Conservation (phyloP, 2,329 filamentous ascomycete species). For the Ophiostoma novo-ulmi region DNA sequence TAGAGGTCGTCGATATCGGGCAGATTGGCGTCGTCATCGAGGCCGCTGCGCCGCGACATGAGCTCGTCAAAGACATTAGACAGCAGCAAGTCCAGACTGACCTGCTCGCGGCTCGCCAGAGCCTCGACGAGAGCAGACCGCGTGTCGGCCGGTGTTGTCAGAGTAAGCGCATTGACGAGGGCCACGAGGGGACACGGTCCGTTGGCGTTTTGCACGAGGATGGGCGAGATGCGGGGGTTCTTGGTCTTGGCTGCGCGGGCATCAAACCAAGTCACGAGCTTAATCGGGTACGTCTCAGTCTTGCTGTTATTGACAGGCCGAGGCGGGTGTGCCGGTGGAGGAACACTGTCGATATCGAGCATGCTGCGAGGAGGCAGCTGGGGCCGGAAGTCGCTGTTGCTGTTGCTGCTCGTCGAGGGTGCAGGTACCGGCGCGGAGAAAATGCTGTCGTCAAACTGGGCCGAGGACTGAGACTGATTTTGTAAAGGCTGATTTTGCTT, state of each 20-base stretch:
- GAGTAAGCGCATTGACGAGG: conserved; percentile 82
- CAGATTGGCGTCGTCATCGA: conserved; percentile 50
- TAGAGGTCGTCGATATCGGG: conserved; percentile 88
- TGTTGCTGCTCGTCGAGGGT: background rate
- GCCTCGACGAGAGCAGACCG: conserved; percentile 72
- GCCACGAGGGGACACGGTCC: conserved; percentile 91
- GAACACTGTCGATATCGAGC: conserved; percentile 26
- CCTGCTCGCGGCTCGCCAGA: conserved; percentile 73
- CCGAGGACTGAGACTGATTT: background rate
- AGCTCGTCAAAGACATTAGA: conserved; percentile 92
- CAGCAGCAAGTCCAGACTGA: conserved; percentile 78
- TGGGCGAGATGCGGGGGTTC: conserved; percentile 72
- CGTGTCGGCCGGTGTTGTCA: conserved; percentile 66
- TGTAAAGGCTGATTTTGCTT: no score
- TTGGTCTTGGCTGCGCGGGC: conserved; percentile 48
- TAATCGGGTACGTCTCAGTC: conserved; percentile 83
- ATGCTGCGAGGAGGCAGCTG: conserved; percentile 28
- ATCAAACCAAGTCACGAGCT: conserved; percentile 84
- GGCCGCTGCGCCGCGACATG: conserved; percentile 66
- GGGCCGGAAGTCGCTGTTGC: conserved; percentile 29
- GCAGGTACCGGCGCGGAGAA: background rate
- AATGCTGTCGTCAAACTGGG: background rate
- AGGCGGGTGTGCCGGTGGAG: conserved; percentile 35
- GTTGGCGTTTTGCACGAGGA: conserved; percentile 88
- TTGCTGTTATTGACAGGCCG: conserved; percentile 38